Percentiles rank a stretch among this genome's conserved stretches.
Conservation (phyloP, 2,329 filamentous ascomycete species). For the Cladosporium sp. region DNA sequence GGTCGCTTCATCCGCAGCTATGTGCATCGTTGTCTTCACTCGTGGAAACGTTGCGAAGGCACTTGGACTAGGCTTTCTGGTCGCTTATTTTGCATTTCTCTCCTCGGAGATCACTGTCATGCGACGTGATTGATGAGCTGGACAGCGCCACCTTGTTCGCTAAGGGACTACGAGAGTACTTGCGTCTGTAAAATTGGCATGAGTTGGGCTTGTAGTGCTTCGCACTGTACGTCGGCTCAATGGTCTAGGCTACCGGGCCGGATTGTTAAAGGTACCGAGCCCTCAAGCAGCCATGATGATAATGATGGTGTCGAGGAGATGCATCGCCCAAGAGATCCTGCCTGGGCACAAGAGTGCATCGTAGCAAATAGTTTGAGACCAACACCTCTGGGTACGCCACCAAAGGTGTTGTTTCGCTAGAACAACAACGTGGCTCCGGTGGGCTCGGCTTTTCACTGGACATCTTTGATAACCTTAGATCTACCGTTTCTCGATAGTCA, state of each 20-base stretch:
- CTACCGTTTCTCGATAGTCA: not conserved
- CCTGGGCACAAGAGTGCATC: not conserved
- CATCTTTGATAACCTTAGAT: not conserved
- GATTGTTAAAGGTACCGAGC: conserved; percentile 47
- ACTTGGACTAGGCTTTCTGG: conserved; percentile 36
- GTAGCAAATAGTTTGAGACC: not conserved
- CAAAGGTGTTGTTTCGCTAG: not conserved
- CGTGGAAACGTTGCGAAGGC: conserved; percentile 23
- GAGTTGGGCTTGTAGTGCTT: conserved; percentile 11
- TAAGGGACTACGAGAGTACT: conserved; percentile 13
- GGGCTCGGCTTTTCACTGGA: not conserved
- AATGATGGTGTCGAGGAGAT: conserved; percentile 22
- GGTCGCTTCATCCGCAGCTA: conserved; percentile 27
- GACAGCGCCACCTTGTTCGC: not conserved
- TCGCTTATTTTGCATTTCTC: conserved; percentile 40
- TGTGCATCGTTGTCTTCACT: conserved; percentile 29
- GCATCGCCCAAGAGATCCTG: not conserved
- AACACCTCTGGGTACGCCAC: not conserved
- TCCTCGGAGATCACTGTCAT: conserved; percentile 39
- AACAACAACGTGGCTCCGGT: not conserved
- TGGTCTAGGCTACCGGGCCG: conserved; percentile 49
- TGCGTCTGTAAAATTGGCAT: not conserved
- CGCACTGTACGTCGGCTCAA: conserved; percentile 47
- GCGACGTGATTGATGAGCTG: not conserved
- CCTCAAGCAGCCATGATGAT: conserved; percentile 43